Conservation (phyloP, 1,139 yeast genomes). For the Geotrichum bryndzae region DNA sequence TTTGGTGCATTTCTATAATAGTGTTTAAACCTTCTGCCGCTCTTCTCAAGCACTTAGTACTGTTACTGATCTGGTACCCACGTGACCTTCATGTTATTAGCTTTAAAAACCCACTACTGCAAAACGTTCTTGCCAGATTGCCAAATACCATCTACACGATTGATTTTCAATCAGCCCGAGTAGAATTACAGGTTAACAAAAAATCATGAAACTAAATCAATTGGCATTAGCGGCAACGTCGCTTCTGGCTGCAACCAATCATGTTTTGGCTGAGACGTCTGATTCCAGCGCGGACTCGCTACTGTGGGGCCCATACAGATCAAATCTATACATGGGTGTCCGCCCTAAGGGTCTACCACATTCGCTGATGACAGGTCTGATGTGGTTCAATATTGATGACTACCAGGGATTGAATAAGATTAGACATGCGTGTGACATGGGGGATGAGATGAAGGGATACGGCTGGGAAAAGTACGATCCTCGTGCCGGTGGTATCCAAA, state of each 20-base stretch:
- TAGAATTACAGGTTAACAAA: not conserved
- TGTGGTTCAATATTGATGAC: slow-evolving; percentile 78
- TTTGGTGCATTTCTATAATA: no score
- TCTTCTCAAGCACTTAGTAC: no score
- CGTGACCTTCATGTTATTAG: no score
- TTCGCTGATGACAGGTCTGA: slow-evolving; percentile 71
- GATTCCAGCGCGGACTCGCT: slow-evolving; percentile 37
- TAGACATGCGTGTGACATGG: slow-evolving; percentile 78
- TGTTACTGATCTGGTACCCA: no score
- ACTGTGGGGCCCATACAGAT: slow-evolving; percentile 90
- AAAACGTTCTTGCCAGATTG: not conserved
- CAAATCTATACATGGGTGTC: slow-evolving; percentile 79
- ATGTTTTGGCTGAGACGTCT: not conserved
- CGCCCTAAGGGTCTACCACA: slow-evolving; percentile 68
- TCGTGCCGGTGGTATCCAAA: slow-evolving; percentile 76
- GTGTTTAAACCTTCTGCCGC: no score
- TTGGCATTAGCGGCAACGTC: not conserved
- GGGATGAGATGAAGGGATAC: slow-evolving; percentile 64
- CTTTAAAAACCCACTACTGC: no score
- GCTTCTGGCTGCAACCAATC: not conserved
- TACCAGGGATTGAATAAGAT: slow-evolving; percentile 51
- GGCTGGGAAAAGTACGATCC: slow-evolving; percentile 90
- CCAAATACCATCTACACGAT: not conserved
- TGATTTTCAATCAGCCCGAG: not conserved
- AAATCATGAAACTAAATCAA: not conserved